Evolutionary conservation across 2,329 filamentous ascomycete genomes (phyloP), one percentile per base, ranked within the genome.

Genomic region (Aspergillus fructus): DNA sequence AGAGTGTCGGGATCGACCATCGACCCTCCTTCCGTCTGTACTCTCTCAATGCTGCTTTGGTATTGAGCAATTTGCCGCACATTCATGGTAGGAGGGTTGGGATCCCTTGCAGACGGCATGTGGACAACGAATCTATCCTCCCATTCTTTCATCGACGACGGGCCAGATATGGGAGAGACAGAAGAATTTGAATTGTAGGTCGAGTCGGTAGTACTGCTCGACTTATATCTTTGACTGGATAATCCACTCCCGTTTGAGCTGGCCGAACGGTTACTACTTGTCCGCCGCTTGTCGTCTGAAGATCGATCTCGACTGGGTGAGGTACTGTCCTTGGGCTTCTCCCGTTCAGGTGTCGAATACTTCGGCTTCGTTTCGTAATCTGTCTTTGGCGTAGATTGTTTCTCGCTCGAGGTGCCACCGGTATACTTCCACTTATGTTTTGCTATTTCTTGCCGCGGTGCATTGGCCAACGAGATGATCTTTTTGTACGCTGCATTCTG

Each of bases 101-200:
- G 74, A 2, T 78, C 74, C 39, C 69, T 74, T 3, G 75, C 74
- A 19, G 74, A 73, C 5, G 75, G 75, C 74, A 77, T 78, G 49
- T 78, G 68, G 34, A 78, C 73, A 45, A 77, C 74, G 58, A 77
- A 78, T 63, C 66, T 68, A 56, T 78, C 75, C 51, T 74, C 72
- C 69, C 73, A 71, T 39, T 74, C 70, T 13, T 67, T 71, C 23
- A 68, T 62, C 1, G 70, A 72, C 27, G 65, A 67, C 19, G 68
- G 67, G 2, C 65, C 66, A 5, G 70, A 71, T 11, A 73, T 56
- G 15, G 68, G 69, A 6, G 70, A 74, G 8, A 71, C 55, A 3
- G 69, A 69, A 19, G 61, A 58, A 45, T 68, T 60, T 15, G 69
- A 74, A 15, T 61, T 59, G 37, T 63, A 60, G n/a, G 67, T 68